Percentiles rank a stretch among this genome's conserved stretches.
These are phyloP conservation scores for Xerocomellus amylosporus DNA, from an alignment of 768 basidiomycete species.

Conservation along the genomic window DNA sequence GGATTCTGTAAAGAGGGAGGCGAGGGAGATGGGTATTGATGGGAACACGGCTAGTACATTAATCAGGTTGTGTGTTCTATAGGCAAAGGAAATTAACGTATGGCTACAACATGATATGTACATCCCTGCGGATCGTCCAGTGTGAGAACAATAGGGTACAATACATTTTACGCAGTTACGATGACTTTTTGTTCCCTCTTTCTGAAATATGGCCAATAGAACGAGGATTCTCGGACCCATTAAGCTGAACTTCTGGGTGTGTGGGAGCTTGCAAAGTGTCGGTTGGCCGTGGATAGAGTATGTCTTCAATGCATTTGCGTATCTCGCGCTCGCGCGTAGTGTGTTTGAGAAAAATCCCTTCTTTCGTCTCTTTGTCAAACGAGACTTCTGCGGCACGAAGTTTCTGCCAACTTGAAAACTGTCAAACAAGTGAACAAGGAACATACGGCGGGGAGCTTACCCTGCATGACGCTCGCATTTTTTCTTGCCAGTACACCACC, in stretches of 20 bases:
- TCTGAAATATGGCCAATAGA: conserved; percentile 44
- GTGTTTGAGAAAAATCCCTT: conserved; percentile 61
- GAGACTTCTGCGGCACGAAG: conserved; percentile 68
- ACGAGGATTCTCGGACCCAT: conserved; percentile 43
- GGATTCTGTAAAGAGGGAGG: conserved; percentile 96
- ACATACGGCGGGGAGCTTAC: conserved; percentile 37
- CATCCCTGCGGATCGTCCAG: conserved; percentile 12
- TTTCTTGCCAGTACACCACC: conserved; percentile 79
- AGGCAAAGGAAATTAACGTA: conserved; percentile 3
- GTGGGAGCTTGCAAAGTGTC: conserved; percentile 35
- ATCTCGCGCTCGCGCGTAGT: conserved; percentile 77
- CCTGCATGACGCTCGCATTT: conserved; percentile 79
- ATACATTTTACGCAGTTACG: conserved; percentile 24
- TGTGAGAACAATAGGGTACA: conserved; percentile 24
- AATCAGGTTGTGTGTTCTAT: conserved; percentile 1
- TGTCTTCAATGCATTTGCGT: conserved; percentile 73
- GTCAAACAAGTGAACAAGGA: conserved; percentile 4
- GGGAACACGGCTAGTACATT: conserved; percentile 12
- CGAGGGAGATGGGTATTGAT: conserved; percentile 91
- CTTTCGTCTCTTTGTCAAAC: conserved; percentile 75
- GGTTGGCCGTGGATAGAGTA: conserved; percentile 49
- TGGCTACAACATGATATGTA: conserved; percentile 16
- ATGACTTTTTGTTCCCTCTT: conserved; percentile 59
- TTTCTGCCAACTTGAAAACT: conserved; percentile 65
- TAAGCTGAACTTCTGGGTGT: conserved; percentile 39